These are phyloP conservation scores for Castanopsis chinensis DNA, from an alignment of 306 rosid species.

Conservation along the genomic window DNA sequence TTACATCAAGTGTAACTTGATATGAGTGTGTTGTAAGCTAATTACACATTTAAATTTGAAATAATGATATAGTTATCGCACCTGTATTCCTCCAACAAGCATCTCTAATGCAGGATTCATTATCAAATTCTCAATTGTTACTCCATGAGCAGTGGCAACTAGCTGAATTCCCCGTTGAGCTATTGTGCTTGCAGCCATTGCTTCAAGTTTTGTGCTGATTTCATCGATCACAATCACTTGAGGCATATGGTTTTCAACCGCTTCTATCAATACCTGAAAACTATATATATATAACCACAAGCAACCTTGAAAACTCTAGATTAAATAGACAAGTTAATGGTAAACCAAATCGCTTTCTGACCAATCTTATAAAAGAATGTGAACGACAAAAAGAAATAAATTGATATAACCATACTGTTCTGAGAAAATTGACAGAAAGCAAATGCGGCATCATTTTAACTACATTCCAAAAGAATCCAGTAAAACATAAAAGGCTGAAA, in stretches of 20 bases:
- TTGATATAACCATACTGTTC: not conserved
- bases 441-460: not conserved
- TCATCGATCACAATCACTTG: conserved; percentile 97
- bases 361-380: not conserved
- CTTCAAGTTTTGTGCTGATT: conserved; percentile 98
- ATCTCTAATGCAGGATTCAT: conserved; percentile 92
- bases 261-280: conserved; percentile 88
- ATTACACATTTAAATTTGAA: conserved; percentile 7
- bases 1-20: too few relatives aligned
- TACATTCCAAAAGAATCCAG: not conserved
- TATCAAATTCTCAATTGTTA: conserved; percentile 88
- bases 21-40: not conserved
- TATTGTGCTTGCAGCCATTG: conserved; percentile 96
- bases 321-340: not conserved
- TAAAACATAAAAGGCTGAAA: too few relatives aligned
- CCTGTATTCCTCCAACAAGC: conserved; percentile 99
- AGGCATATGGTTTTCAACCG: conserved; percentile 99
- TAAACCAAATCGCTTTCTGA: not conserved
- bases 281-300: conserved; percentile 16
- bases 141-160: conserved; percentile 98
- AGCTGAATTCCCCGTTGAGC: conserved; percentile 98
- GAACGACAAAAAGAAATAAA: not conserved
- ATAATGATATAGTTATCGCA: conserved; percentile 26
- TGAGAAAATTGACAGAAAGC: not conserved
- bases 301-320: conserved; percentile 6